phyloP scores from a whole-genome alignment of 1,284 basidiomycete species.

The Singerocomus rubriflavus region DNA sequence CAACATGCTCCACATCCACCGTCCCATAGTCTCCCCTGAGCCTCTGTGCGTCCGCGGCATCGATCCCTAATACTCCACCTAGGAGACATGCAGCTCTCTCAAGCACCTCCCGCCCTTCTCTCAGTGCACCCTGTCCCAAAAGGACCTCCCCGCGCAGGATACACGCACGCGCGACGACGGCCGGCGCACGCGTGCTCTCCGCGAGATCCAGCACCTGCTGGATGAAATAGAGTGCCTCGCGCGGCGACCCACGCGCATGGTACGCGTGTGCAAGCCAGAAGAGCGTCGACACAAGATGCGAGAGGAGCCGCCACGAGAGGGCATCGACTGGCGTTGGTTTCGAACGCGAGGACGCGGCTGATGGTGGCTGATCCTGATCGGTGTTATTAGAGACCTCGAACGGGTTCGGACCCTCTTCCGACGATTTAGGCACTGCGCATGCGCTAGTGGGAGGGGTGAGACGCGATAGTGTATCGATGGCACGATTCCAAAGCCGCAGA shows the following conservation, averaged over 20 bases:
- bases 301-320: slow-evolving; percentile 73
- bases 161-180: slow-evolving; percentile 61
- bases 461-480: slow-evolving; percentile 66
- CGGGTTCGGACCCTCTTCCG: slow-evolving; percentile 49
- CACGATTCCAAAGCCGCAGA: slow-evolving; percentile 78
- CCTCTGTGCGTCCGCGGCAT: slow-evolving; percentile 60
- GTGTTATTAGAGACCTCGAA: slow-evolving; percentile 48
- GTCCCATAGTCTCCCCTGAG: slow-evolving; percentile 60
- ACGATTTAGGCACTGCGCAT: slow-evolving; percentile 24
- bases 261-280: slow-evolving; percentile 65
- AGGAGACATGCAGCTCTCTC: slow-evolving; percentile 49
- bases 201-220: slow-evolving; percentile 72
- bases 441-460: slow-evolving; percentile 42
- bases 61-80: slow-evolving; percentile 45
- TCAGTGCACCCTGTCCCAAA: slow-evolving; percentile 56
- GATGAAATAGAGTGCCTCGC: slow-evolving; percentile 81
- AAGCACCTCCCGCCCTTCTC: slow-evolving; percentile 53
- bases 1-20: slow-evolving; percentile 41
- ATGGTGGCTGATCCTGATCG: slow-evolving; percentile 29
- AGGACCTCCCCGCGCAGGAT: slow-evolving; percentile 67
- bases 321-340: slow-evolving; percentile 41
- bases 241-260: slow-evolving; percentile 68
- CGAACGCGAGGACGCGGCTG: slow-evolving; percentile 17
- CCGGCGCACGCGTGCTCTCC: slow-evolving; percentile 59
- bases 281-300: slow-evolving; percentile 62